Evolutionary conservation across 2,329 filamentous ascomycete species (phyloP).

Genomic region (Pezicula carpinea): DNA sequence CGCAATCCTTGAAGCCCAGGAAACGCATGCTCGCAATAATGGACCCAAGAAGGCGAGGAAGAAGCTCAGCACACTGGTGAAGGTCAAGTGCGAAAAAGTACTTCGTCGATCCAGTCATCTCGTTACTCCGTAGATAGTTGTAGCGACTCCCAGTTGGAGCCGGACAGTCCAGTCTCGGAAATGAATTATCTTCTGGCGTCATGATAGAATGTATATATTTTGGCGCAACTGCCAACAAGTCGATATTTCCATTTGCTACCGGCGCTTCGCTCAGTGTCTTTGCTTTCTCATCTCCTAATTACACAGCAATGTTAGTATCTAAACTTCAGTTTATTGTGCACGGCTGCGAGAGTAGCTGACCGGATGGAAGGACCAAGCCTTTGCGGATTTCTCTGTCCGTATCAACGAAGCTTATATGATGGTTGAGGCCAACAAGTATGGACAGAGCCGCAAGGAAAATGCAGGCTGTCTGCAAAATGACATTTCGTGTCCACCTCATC

Average conservation of each 20-base stretch:
- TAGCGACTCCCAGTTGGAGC: background rate
- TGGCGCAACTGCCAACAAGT: background rate
- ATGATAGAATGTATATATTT: constrained; percentile 4
- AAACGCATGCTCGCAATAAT: constrained; percentile 45
- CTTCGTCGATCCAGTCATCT: constrained; percentile 1
- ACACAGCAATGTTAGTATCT: no score
- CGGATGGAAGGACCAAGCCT: no score
- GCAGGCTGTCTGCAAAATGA: no score
- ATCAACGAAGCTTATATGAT: no score
- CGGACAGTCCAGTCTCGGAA: constrained; percentile 2
- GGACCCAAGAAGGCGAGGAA: constrained; percentile 47
- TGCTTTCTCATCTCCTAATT: no score
- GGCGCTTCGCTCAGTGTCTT: background rate
- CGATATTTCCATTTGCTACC: background rate
- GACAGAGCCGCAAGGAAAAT: no score
- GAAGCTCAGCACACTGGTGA: constrained; percentile 37
- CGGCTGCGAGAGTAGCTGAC: no score
- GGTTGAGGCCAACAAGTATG: no score
- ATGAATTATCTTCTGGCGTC: background rate
- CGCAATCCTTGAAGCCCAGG: constrained; percentile 45
- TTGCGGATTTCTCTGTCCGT: no score
- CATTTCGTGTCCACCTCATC: no score
- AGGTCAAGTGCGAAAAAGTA: constrained; percentile 53
- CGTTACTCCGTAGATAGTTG: background rate
- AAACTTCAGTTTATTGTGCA: no score